Evolutionary conservation across 2,329 filamentous ascomycete species (phyloP).

Genomic region (Colletotrichum neosansevieriae): DNA sequence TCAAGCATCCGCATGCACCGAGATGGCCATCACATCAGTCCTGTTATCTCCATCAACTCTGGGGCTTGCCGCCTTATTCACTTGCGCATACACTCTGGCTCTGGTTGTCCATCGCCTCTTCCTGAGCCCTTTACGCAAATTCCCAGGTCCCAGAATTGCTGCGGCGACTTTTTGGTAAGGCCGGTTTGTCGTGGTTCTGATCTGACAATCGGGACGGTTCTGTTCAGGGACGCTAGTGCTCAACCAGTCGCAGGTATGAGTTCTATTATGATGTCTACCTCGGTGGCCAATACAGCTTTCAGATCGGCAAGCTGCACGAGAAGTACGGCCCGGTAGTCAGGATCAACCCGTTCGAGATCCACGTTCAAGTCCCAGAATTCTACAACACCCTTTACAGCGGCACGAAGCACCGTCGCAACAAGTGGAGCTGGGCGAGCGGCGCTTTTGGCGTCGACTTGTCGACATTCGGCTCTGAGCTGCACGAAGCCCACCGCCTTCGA

Average conservation of each 20-base stretch:
- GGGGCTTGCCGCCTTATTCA: too few relatives aligned
- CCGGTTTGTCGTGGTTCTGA: too few relatives aligned
- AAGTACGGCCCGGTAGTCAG: constrained; percentile 53
- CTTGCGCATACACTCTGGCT: not conserved
- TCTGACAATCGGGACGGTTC: not conserved
- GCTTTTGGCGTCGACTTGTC: constrained; percentile 38
- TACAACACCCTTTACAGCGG: constrained; percentile 43
- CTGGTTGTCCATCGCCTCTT: constrained; percentile 42
- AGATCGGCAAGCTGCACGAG: constrained; percentile 50
- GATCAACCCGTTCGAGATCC: constrained; percentile 50
- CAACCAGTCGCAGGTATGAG: constrained; percentile 44
- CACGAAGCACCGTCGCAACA: constrained; percentile 22
- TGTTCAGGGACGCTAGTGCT: too few relatives aligned
- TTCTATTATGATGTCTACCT: constrained; percentile 49
- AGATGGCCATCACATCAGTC: too few relatives aligned
- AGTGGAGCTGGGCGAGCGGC: constrained; percentile 16
- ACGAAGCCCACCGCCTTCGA: constrained; percentile 50
- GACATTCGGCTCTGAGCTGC: constrained; percentile 47
- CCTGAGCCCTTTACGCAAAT: constrained; percentile 41
- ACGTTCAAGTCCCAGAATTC: constrained; percentile 45
- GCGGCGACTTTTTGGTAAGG: constrained; percentile 29
- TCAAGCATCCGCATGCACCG: too few relatives aligned
- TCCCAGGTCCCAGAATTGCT: constrained; percentile 44
- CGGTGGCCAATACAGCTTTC: constrained; percentile 45
- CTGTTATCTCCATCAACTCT: too few relatives aligned